Conservation (phyloP, 163 green algal species). For the Smithsoniella earleae region DNA sequence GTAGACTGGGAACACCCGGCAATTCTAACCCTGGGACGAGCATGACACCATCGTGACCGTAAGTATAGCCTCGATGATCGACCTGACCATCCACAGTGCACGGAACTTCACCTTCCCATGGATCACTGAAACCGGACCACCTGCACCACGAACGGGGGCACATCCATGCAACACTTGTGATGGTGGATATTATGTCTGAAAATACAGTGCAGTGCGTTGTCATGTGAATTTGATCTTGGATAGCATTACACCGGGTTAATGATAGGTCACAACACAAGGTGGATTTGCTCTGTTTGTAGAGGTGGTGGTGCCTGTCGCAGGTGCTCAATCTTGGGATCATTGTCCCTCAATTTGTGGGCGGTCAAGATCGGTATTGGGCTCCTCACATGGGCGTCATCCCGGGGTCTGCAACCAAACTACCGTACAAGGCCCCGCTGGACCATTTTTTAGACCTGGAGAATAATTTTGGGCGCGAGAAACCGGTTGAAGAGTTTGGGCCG, state of each 20-base stretch:
- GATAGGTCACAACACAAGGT: neutral
- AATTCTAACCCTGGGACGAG: too few species aligned
- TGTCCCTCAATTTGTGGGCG: constrained; percentile 75
- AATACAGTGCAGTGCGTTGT: neutral
- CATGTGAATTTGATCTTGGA: neutral
- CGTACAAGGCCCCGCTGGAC: constrained; percentile 82
- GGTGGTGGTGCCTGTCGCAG: neutral
- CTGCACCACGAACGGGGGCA: too few species aligned
- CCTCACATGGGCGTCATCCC: constrained; percentile 51
- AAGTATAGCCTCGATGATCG: too few species aligned
- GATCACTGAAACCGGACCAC: too few species aligned
- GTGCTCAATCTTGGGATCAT: constrained; percentile 59
- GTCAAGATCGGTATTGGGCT: constrained; percentile 80
- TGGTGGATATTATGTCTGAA: too few species aligned
- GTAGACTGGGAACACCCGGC: too few species aligned
- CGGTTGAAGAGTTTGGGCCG: constrained; percentile 36
- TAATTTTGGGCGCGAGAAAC: constrained; percentile 7
- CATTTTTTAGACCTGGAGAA: constrained; percentile 85
- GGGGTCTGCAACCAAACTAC: constrained; percentile 52
- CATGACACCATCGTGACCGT: too few species aligned
- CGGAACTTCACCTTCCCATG: too few species aligned
- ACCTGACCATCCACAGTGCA: too few species aligned
- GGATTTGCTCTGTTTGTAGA: neutral
- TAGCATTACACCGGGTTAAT: neutral
- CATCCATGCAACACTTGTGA: too few species aligned